Base-by-base conservation (phyloP, 805 yeast species). In the Scheffersomyces coipomensis region DNA sequence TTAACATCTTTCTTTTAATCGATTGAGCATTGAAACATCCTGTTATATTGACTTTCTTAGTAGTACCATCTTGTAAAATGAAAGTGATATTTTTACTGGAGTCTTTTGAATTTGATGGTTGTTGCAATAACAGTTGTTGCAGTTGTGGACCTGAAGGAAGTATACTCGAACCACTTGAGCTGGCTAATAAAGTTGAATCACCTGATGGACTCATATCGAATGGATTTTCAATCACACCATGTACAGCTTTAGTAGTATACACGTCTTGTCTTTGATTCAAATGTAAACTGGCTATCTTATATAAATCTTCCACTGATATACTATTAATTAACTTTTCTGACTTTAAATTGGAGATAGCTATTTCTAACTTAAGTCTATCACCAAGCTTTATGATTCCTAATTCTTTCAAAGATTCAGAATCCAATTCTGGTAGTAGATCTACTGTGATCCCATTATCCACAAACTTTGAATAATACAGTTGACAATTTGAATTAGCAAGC, bases 21-120 rank as follows among this genome's bases (percentile, higher is more conserved):
- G 88, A 77, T 41, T 79, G 84, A 1, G 95, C 89, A 55, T 83
- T 84, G 61, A 80, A 85, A 55, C 95, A 87, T 0, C 89, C 93
- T 13, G 79, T 75, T 1, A 88, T 83, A 50, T 83, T 83, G 30
- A 88, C 79, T 38, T 75, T 71, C 48, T 80, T 81, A 2, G 80
- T 71, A 6, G 82, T 69, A 1, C 96, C 96, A 60, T 83, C 87
- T 38, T 82, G 83, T 26, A 83, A 64, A 22, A 88, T 85, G 46
- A 89, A 83, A 1, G 85, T 83, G 16, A 84, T 81, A 30, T 48
- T 58, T 40, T 64, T 64, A 42, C 50, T 60, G 16, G 56, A 42
- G 29, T 56, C 62, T 38, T 54, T 56, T 22, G 37, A 33, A 7
- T 13, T 7, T n/a, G 3, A 35, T 15, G 10, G 34, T 12, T 22